These are phyloP conservation scores for Mentha longifolia DNA, from an alignment of 257 asterid species.

Conservation along the genomic window DNA sequence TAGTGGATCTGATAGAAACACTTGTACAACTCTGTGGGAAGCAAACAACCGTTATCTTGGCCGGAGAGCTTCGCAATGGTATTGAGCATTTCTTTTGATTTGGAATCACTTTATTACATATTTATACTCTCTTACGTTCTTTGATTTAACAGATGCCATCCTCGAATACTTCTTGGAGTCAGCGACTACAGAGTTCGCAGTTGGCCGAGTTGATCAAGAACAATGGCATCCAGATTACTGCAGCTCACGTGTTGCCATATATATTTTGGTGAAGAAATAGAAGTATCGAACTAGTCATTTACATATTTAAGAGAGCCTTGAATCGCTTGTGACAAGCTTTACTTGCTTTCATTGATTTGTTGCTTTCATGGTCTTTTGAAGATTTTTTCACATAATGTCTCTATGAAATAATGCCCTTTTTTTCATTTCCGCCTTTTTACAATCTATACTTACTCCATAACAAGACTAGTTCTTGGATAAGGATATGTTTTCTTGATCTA, in stretches of 20 bases:
- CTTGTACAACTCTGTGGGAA: constrained; percentile 68
- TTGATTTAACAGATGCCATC: constrained; percentile 68
- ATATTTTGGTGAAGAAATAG: constrained; percentile 71
- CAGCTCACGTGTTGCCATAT: constrained; percentile 75
- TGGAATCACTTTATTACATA: background rate
- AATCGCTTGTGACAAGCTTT: background rate
- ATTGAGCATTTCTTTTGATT: constrained; percentile 19
- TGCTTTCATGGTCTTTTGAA: too few species aligned
- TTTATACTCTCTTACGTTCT: background rate
- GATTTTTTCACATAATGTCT: too few species aligned
- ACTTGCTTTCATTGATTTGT: too few species aligned
- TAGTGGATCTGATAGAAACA: constrained; percentile 71
- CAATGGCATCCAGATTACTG: constrained; percentile 90
- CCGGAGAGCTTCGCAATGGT: constrained; percentile 98
- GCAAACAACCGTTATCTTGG: constrained; percentile 78
- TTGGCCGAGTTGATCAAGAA: constrained; percentile 71
- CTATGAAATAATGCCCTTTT: too few species aligned
- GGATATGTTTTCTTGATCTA: constrained; percentile 9
- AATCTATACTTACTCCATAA: too few species aligned
- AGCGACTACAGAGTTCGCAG: constrained; percentile 62
- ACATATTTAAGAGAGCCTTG: background rate
- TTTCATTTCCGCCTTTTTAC: too few species aligned
- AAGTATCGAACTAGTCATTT: constrained; percentile 2
- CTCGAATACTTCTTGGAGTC: constrained; percentile 88
- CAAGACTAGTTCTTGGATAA: background rate